phyloP scores from a whole-genome alignment of 2,329 filamentous ascomycete species.

The Phoma herbarum region DNA sequence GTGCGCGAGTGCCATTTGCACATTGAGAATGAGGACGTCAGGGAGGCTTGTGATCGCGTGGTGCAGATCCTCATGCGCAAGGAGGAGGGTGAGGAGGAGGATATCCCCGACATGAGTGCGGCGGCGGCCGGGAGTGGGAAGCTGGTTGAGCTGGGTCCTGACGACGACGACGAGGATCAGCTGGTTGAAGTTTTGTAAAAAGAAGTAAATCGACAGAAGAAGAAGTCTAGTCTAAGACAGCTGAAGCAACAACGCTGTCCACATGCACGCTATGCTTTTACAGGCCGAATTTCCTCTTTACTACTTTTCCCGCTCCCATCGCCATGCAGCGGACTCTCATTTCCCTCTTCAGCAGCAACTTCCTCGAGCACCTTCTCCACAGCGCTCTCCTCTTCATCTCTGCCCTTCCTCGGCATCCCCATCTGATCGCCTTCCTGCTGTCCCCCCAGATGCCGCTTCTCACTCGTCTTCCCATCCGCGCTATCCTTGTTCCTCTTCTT shows the following conservation, averaged over 20 bases:
- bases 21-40: slow-evolving; percentile 79
- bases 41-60: slow-evolving; percentile 84
- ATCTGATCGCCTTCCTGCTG: slow-evolving; percentile 24
- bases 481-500: slow-evolving; percentile 52
- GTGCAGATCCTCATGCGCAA: slow-evolving; percentile 90
- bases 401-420: slow-evolving; percentile 21
- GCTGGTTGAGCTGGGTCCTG: slow-evolving; percentile 41
- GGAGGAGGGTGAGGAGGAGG: slow-evolving; percentile 68
- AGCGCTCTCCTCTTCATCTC: slow-evolving; percentile 33
- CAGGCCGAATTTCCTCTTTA: slow-evolving; percentile 21
- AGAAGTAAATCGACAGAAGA: neutral
- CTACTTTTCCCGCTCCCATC: slow-evolving; percentile 21
- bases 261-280: slow-evolving; percentile 21
- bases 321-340: slow-evolving; percentile 28
- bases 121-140: slow-evolving; percentile 33
- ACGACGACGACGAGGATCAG: slow-evolving; percentile 49
- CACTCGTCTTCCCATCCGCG: slow-evolving; percentile 52
- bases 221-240: neutral
- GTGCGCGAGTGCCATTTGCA: slow-evolving; percentile 84
- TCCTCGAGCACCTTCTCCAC: slow-evolving; percentile 35
- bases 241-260: neutral
- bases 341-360: slow-evolving; percentile 43
- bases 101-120: slow-evolving; percentile 43
- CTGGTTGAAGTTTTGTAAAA: slow-evolving; percentile 45
- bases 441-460: slow-evolving; percentile 23